These are phyloP conservation scores for Euphorbia celastroides DNA, from an alignment of 441 rosid genomes.

Conservation along the genomic window DNA sequence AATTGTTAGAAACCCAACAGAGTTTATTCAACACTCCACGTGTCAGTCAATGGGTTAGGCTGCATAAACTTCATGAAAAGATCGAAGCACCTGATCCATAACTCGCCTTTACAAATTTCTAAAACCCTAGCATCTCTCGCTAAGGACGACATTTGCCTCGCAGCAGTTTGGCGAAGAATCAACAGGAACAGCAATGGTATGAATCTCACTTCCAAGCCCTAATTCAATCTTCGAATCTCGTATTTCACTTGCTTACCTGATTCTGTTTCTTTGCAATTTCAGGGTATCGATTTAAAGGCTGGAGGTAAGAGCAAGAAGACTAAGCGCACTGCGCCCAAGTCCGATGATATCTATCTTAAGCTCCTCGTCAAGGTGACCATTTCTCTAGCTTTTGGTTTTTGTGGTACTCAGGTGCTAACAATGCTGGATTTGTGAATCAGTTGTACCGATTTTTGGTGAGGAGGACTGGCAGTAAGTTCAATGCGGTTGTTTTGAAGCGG, in stretches of 20 bases:
- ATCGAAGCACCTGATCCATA: background rate
- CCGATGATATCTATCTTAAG: slow-evolving; percentile 66
- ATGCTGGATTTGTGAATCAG: slow-evolving; percentile 28
- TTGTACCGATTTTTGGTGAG: slow-evolving; percentile 77
- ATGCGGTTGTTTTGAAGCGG: slow-evolving; percentile 79
- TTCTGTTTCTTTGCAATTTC: slow-evolving; percentile 4
- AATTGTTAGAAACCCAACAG: no score
- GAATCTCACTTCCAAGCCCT: background rate
- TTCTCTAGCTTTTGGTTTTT: background rate
- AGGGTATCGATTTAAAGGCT: slow-evolving; percentile 69
- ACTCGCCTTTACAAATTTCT: background rate
- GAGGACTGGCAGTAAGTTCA: slow-evolving; percentile 81
- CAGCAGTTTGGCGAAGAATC: slow-evolving; percentile 14
- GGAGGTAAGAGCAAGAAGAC: slow-evolving; percentile 80
- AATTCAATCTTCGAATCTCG: background rate
- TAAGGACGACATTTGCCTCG: slow-evolving; percentile 12
- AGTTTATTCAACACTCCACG: background rate
- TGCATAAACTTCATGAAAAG: background rate
- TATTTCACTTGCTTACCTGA: background rate
- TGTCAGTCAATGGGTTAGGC: background rate
- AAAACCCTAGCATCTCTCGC: slow-evolving; percentile 26
- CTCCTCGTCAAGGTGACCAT: slow-evolving; percentile 55
- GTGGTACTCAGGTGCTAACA: background rate
- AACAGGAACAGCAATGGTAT: slow-evolving; percentile 25
- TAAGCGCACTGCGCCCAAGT: slow-evolving; percentile 64